A percentile compares a stretch with the other conserved stretches of the same genome.
These are phyloP conservation scores for Pythium volutum DNA, from an alignment of 352 stramenopile species.

Conservation along the genomic window DNA sequence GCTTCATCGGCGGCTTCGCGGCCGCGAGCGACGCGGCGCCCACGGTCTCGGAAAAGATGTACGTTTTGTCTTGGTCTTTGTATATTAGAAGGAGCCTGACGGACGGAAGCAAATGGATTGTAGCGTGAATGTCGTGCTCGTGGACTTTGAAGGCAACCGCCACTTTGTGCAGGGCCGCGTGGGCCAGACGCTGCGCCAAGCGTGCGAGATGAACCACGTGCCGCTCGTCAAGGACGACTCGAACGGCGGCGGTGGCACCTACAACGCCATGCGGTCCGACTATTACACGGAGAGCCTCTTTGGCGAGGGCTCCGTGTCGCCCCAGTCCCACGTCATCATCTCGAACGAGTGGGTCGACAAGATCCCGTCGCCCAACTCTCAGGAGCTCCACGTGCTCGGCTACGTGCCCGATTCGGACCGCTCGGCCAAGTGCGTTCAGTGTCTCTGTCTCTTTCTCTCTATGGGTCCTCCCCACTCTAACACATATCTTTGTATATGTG, in stretches of 20 bases:
- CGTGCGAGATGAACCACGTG: conserved; percentile 78
- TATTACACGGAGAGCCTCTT: conserved; percentile 90
- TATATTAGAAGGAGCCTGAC: background rate
- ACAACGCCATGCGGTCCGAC: conserved; percentile 60
- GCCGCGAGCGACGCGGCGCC: conserved; percentile 21
- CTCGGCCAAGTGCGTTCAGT: conserved; percentile 59
- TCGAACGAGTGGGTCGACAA: conserved; percentile 88
- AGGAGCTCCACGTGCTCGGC: conserved; percentile 76
- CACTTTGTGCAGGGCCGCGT: conserved; percentile 78
- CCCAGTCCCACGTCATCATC: conserved; percentile 85
- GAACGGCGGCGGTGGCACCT: conserved; percentile 65
- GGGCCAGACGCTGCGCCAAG: conserved; percentile 80
- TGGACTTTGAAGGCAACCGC: conserved; percentile 87
- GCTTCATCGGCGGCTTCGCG: conserved; percentile 35
- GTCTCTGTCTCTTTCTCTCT: background rate
- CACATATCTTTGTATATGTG: too few species aligned
- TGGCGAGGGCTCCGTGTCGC: conserved; percentile 74
- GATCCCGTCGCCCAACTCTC: conserved; percentile 57
- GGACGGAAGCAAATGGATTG: background rate
- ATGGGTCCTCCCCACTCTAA: too few species aligned
- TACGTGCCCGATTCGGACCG: conserved; percentile 82
- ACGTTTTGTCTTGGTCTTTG: background rate
- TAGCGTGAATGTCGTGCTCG: conserved; percentile 81
- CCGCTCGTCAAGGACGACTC: conserved; percentile 84
- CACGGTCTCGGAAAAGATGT: conserved; percentile 36